Evolutionary conservation across 78 protist species (phyloP).

Genomic region (slime mould (Dictyostelium discoideum)): DNA sequence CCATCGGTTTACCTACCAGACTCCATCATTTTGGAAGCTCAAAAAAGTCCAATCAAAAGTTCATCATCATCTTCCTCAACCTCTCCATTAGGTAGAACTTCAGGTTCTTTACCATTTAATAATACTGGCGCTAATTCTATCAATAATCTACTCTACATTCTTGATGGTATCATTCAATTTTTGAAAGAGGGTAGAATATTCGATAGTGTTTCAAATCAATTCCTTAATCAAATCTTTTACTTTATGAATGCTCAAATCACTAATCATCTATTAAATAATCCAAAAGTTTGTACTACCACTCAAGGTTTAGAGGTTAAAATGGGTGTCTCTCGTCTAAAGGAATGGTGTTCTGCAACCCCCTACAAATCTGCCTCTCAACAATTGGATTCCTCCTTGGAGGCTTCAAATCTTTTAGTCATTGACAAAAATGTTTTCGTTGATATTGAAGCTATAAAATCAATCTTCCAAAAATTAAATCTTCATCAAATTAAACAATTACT

Average conservation of each 20-base stretch:
- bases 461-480: constrained; percentile 76
- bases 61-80: not conserved
- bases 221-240: constrained; percentile 54
- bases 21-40: constrained; percentile 31
- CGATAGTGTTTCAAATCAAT: constrained; percentile 44
- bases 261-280: constrained; percentile 29
- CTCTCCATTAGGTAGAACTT: not conserved
- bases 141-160: not conserved
- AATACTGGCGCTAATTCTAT: not conserved
- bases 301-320: constrained; percentile 63
- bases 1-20: constrained; percentile 53
- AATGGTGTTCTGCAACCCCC: constrained; percentile 59
- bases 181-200: constrained; percentile 57
- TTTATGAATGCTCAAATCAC: constrained; percentile 76
- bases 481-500: constrained; percentile 68
- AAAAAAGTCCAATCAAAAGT: constrained; percentile 29
- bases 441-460: constrained; percentile 71
- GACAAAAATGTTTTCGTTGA: constrained; percentile 76
- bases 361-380: constrained; percentile 58
- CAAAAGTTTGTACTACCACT: constrained; percentile 51
- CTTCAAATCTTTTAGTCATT: constrained; percentile 71
- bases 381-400: constrained; percentile 66
- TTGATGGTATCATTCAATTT: constrained; percentile 20
- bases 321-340: constrained; percentile 70
- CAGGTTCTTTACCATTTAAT: not conserved